Conservation (phyloP, 352 stramenopile genomes). For the Elongisporangium anandrum region DNA sequence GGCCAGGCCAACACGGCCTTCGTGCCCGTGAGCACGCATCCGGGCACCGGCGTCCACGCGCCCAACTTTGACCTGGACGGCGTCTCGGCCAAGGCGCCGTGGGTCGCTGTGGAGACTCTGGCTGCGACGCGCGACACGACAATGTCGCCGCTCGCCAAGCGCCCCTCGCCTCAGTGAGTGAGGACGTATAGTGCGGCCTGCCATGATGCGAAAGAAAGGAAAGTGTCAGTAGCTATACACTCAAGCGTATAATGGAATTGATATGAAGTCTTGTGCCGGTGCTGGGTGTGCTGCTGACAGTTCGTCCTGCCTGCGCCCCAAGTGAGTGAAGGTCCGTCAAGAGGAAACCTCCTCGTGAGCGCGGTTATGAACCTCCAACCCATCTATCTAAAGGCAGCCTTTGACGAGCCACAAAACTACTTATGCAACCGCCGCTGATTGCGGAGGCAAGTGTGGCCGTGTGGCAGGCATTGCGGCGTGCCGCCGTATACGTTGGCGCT, state of each 20-base stretch:
- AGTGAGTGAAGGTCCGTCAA: not conserved
- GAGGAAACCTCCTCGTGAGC: not conserved
- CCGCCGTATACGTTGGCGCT: not conserved
- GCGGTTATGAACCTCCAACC: not conserved
- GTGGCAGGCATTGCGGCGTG: not conserved
- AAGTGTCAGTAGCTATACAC: not conserved
- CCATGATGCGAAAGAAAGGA: not conserved
- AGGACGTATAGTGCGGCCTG: not conserved
- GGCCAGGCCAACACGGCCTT: constrained; percentile 39
- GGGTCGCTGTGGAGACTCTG: constrained; percentile 55
- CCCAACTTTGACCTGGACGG: constrained; percentile 67
- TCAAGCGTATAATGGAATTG: not conserved
- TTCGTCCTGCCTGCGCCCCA: not conserved
- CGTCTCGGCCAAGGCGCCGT: constrained; percentile 57
- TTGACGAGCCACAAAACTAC: not conserved
- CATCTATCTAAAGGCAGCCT: not conserved
- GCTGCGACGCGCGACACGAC: constrained; percentile 37
- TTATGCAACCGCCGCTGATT: not conserved
- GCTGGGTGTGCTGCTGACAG: not conserved
- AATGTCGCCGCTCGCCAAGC: constrained; percentile 35
- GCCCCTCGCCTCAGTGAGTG: not conserved
- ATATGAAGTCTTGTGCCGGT: not conserved
- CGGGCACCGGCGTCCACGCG: constrained; percentile 51
- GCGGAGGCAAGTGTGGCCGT: not conserved
- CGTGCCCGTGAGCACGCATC: constrained; percentile 52